Evolutionary conservation across 495 filamentous ascomycete genomes (phyloP).

Genomic region (Penicillium coprophilum): DNA sequence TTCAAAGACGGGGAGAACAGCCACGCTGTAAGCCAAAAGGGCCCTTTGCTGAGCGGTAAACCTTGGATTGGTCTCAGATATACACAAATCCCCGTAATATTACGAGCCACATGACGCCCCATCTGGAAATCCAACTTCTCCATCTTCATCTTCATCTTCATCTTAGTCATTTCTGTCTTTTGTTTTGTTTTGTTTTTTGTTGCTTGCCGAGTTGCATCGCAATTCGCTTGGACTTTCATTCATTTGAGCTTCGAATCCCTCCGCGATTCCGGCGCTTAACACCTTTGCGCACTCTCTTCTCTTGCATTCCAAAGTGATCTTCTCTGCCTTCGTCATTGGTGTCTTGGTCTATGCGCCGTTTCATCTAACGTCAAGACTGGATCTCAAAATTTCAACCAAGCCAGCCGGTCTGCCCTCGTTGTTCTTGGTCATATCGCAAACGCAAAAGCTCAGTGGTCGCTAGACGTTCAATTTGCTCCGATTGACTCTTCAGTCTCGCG

Average conservation of each 20-base stretch:
- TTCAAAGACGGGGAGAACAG: conserved; percentile 11
- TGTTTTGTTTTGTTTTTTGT: conserved; percentile 10
- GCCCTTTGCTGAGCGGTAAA: neutral
- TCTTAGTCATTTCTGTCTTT: conserved; percentile 17
- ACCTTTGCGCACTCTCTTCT: neutral
- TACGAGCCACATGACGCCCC: conserved; percentile 31
- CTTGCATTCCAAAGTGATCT: conserved; percentile 11
- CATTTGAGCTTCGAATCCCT: conserved; percentile 12
- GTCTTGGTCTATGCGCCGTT: conserved; percentile 11
- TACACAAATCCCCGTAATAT: conserved; percentile 24
- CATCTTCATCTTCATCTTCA: conserved; percentile 11
- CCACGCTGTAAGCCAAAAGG: neutral
- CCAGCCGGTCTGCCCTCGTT: conserved; percentile 9
- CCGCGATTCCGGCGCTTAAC: conserved; percentile 10
- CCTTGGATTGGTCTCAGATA: neutral
- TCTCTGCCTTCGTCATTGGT: conserved; percentile 10
- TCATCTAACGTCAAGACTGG: neutral
- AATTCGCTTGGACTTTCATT: conserved; percentile 11
- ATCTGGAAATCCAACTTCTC: conserved; percentile 22
- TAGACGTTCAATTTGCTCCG: conserved; percentile 3
- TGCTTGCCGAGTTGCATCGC: conserved; percentile 6
- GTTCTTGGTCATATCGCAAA: conserved; percentile 1
- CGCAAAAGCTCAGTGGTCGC: conserved; percentile 9
- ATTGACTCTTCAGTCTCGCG: conserved; percentile 4
- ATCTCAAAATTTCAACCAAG: conserved; percentile 3